These are phyloP conservation scores for Blastomyces percursus DNA, from an alignment of 2,329 filamentous ascomycete genomes.

Conservation along the genomic window DNA sequence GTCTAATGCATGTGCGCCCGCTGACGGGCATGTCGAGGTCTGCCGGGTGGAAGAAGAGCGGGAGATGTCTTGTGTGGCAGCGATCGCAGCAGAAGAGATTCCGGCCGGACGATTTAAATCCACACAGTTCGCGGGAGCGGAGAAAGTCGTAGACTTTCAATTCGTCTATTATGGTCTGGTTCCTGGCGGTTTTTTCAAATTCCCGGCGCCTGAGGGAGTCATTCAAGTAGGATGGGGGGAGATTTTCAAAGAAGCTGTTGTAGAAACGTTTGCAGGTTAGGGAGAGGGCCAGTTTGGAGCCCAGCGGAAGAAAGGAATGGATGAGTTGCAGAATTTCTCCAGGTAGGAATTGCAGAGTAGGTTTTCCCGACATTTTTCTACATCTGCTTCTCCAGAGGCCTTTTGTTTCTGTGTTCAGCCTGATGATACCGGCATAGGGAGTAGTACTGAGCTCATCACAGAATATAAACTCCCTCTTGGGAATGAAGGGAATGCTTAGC, in stretches of 20 bases:
- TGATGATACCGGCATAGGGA: background rate
- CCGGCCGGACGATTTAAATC: background rate
- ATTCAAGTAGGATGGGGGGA: background rate
- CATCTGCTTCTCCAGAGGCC: background rate
- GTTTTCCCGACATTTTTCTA: background rate
- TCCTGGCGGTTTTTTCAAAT: background rate
- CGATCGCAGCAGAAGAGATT: conserved; percentile 12
- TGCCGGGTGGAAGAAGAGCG: conserved; percentile 1
- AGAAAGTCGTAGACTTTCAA: background rate
- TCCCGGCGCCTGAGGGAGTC: background rate
- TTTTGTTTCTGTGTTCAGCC: background rate
- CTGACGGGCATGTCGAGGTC: background rate
- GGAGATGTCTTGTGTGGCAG: conserved; percentile 7
- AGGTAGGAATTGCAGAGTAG: conserved; percentile 7
- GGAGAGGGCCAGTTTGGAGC: conserved; percentile 2
- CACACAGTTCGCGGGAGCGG: conserved; percentile 5
- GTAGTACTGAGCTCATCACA: background rate
- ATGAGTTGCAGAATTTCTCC: conserved; percentile 11
- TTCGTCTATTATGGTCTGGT: background rate
- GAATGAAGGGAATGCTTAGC: background rate
- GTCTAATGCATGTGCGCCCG: conserved; percentile 5
- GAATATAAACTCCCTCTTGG: no score
- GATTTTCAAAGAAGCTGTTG: conserved; percentile 1
- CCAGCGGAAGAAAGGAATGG: conserved; percentile 6
- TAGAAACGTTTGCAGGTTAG: conserved; percentile 8